Evolutionary conservation across 1,139 yeast genomes (phyloP).

Genomic region (Taphrina betulina): DNA sequence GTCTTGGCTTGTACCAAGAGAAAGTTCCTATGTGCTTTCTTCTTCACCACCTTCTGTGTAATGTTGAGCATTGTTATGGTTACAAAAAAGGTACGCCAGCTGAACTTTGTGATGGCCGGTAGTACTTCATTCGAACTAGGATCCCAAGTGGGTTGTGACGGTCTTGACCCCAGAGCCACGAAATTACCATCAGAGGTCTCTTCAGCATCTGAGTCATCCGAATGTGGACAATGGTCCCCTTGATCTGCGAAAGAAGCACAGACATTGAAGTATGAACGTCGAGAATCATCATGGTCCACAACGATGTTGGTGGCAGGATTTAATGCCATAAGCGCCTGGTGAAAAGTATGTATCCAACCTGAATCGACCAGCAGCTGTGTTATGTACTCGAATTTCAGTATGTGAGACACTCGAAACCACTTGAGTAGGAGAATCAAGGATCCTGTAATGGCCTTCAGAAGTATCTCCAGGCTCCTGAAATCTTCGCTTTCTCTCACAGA

Average conservation of each 20-base stretch:
- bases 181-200: not conserved
- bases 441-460: slow-evolving; percentile 62
- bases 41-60: slow-evolving; percentile 44
- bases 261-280: slow-evolving; percentile 10
- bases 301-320: slow-evolving; percentile 16
- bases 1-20: slow-evolving; percentile 48
- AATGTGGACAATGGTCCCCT: slow-evolving; percentile 33
- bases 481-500: slow-evolving; percentile 38
- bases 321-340: slow-evolving; percentile 23
- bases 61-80: slow-evolving; percentile 45
- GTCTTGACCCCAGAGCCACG: no score
- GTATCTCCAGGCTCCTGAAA: slow-evolving; percentile 59
- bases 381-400: slow-evolving; percentile 74
- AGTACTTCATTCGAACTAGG: not conserved
- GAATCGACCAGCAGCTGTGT: slow-evolving; percentile 73
- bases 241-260: slow-evolving; percentile 14
- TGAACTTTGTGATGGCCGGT: not conserved
- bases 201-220: not conserved
- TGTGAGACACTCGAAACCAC: slow-evolving; percentile 80
- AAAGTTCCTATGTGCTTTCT: slow-evolving; percentile 48
- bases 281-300: slow-evolving; percentile 10
- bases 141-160: not conserved
- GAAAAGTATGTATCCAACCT: slow-evolving; percentile 44
- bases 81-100: slow-evolving; percentile 42
- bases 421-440: slow-evolving; percentile 55